Evolutionary conservation across 1,139 yeast genomes (phyloP).

Genomic region (Kurtzmaniella quercitrusa): DNA sequence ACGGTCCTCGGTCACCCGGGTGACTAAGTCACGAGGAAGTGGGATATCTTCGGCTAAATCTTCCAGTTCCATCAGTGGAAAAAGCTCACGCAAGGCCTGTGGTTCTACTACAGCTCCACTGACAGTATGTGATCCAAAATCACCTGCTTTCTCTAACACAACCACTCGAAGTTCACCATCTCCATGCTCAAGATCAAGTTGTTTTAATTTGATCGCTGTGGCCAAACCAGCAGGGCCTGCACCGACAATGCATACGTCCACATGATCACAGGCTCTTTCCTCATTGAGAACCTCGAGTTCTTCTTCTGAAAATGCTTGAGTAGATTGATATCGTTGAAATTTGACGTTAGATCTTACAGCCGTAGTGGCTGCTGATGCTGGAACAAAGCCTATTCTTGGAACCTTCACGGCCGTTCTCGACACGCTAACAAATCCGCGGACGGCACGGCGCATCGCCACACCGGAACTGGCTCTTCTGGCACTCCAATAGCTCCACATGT

Average conservation of each 20-base stretch:
- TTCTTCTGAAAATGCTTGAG: slow-evolving; percentile 26
- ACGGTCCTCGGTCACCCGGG: slow-evolving; percentile 64
- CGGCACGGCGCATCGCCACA: neutral
- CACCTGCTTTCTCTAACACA: slow-evolving; percentile 88
- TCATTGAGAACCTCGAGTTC: slow-evolving; percentile 43
- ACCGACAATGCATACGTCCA: slow-evolving; percentile 93
- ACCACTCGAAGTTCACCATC: slow-evolving; percentile 73
- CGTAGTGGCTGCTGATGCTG: neutral
- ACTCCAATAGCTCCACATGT: neutral
- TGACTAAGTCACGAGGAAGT: slow-evolving; percentile 69
- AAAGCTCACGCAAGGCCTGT: slow-evolving; percentile 73
- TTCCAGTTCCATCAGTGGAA: slow-evolving; percentile 65
- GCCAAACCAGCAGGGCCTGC: slow-evolving; percentile 98
- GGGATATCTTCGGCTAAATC: slow-evolving; percentile 63
- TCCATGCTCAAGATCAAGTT: slow-evolving; percentile 69
- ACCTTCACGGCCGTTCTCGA: slow-evolving; percentile 1
- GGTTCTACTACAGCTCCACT: slow-evolving; percentile 97
- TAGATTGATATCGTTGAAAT: neutral
- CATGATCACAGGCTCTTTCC: slow-evolving; percentile 77
- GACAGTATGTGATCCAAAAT: slow-evolving; percentile 85
- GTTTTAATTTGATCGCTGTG: slow-evolving; percentile 86
- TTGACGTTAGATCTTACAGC: neutral
- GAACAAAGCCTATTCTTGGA: neutral
- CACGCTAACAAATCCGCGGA: neutral
- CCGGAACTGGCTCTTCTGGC: neutral